Conservation (phyloP, 164 flowering plant species). For the grape (Vitis vinifera) region DNA sequence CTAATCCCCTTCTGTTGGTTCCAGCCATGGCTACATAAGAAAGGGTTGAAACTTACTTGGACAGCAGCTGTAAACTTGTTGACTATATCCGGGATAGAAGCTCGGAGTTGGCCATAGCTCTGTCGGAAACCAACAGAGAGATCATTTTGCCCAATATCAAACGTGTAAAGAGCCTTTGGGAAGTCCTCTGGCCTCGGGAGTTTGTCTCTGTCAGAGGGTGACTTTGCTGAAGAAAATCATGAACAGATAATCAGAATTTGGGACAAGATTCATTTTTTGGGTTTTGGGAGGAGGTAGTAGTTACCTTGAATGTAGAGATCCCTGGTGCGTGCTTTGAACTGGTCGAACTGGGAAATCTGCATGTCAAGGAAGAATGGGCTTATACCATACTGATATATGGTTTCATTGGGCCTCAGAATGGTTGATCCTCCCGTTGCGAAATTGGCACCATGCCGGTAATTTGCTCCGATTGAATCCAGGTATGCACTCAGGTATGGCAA, state of each 20-base stretch:
- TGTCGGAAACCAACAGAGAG: conserved; percentile 30
- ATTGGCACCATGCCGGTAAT: conserved; percentile 49
- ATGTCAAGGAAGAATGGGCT: conserved; percentile 49
- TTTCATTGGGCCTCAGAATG: conserved; percentile 33
- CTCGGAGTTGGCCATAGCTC: conserved; percentile 24
- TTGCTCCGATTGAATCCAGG: conserved; percentile 43
- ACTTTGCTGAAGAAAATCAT: conserved; percentile 16
- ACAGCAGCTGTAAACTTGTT: conserved; percentile 50
- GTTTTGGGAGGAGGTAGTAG: neutral
- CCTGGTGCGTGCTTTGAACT: conserved; percentile 38
- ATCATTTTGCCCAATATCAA: conserved; percentile 68
- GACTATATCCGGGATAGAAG: conserved; percentile 21
- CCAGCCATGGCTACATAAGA: conserved; percentile 2
- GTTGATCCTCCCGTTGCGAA: conserved; percentile 64
- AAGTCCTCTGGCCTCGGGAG: conserved; percentile 37
- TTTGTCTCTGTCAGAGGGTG: conserved; percentile 14
- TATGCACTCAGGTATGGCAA: conserved; percentile 51
- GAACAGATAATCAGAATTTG: neutral
- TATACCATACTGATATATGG: conserved; percentile 30
- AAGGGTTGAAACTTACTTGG: conserved; percentile 28
- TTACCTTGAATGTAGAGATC: conserved; percentile 41
- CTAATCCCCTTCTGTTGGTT: no score
- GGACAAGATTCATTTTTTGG: neutral
- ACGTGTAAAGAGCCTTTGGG: conserved; percentile 46
- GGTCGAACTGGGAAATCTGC: conserved; percentile 44